Conservation (phyloP, 1,139 yeast species). For the Candida sanyaensis region DNA sequence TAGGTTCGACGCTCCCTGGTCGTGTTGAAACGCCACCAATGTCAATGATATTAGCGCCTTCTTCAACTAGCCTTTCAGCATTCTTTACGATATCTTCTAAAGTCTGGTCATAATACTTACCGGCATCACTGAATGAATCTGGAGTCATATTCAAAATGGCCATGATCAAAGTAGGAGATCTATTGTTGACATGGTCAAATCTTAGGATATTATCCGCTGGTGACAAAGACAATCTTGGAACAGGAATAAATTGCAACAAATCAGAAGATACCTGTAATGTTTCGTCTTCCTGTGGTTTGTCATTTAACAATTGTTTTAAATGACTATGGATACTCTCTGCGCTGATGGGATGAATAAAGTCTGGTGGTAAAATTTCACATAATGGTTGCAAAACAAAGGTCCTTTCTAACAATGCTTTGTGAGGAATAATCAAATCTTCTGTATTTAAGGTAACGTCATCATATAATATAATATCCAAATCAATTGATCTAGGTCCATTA, state of each 20-base stretch:
- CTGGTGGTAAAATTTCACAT: conserved; percentile 73
- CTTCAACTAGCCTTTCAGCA: conserved; percentile 46
- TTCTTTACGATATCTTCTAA: conserved; percentile 33
- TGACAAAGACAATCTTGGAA: conserved; percentile 26
- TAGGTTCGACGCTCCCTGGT: conserved; percentile 70
- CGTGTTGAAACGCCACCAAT: conserved; percentile 93
- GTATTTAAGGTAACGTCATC: conserved; percentile 60
- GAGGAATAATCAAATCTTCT: conserved; percentile 73
- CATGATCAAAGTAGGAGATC: conserved; percentile 62
- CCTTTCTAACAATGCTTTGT: conserved; percentile 83
- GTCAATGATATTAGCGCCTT: conserved; percentile 74
- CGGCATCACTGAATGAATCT: conserved; percentile 95
- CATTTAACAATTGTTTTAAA: conserved; percentile 53
- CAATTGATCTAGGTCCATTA: conserved; percentile 91
- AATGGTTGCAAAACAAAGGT: conserved; percentile 89
- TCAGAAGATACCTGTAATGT: conserved; percentile 48
- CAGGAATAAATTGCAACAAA: conserved; percentile 47
- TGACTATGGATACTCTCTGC: conserved; percentile 79
- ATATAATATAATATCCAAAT: conserved; percentile 80
- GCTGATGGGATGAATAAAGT: conserved; percentile 72
- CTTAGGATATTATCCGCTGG: conserved; percentile 26
- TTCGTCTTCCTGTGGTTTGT: conserved; percentile 37
- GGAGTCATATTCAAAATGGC: conserved; percentile 89
- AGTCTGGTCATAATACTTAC: conserved; percentile 33
- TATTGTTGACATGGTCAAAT: conserved; percentile 39